phyloP scores from a whole-genome alignment of 768 basidiomycete species.

The Leccinum broughii region DNA sequence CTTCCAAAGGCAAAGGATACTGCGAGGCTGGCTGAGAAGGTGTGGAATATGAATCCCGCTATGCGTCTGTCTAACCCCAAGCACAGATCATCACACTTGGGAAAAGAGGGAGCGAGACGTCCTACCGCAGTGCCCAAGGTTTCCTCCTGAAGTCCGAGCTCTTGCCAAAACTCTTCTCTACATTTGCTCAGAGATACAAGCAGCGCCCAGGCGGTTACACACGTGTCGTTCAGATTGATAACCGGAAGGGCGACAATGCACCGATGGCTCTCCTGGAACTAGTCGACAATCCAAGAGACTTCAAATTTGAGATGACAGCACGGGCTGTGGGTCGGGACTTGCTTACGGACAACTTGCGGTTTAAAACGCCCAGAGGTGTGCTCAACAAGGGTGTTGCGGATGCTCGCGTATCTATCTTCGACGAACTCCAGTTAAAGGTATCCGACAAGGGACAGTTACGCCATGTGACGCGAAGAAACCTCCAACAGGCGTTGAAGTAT shows the following conservation, averaged over 20 bases:
- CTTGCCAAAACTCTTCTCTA: constrained; percentile 80
- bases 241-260: constrained; percentile 89
- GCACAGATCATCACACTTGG: constrained; percentile 85
- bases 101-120: constrained; percentile 73
- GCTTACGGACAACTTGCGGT: constrained; percentile 53
- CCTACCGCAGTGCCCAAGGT: constrained; percentile 70
- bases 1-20: constrained; percentile 93
- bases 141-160: constrained; percentile 76
- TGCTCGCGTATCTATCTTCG: constrained; percentile 46
- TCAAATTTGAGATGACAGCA: constrained; percentile 86
- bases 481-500: constrained; percentile 71
- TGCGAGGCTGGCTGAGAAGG: constrained; percentile 92
- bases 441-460: constrained; percentile 49
- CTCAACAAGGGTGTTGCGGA: constrained; percentile 52
- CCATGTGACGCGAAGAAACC: constrained; percentile 68
- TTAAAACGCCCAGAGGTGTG: constrained; percentile 43
- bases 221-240: constrained; percentile 88
- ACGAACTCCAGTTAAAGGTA: constrained; percentile 45
- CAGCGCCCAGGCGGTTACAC: constrained; percentile 92
- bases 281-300: constrained; percentile 91
- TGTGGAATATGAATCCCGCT: constrained; percentile 23
- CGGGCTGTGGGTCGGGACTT: constrained; percentile 86
- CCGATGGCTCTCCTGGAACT: constrained; percentile 89
- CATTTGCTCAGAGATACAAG: constrained; percentile 79
- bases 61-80: constrained; percentile 8